Evolutionary conservation across 495 filamentous ascomycete genomes (phyloP).

Genomic region (Talaromyces nanjingensis): DNA sequence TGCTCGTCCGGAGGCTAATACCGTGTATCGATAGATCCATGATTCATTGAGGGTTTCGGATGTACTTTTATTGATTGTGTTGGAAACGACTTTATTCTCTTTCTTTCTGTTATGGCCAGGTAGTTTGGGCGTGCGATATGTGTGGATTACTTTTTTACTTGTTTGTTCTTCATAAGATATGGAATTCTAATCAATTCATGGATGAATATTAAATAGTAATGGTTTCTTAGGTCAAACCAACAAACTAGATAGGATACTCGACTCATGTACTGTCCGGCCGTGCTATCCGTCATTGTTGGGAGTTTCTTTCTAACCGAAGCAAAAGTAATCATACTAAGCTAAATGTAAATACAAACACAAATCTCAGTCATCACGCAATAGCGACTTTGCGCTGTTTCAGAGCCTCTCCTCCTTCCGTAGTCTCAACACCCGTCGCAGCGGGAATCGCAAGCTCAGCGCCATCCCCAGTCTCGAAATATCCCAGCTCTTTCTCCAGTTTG

Average conservation of each 20-base stretch:
- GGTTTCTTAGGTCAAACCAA: not conserved
- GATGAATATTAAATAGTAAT: not conserved
- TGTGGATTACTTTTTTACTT: conserved; percentile 4
- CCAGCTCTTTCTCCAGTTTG: conserved; percentile 29
- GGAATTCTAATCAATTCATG: not conserved
- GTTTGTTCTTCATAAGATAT: not conserved
- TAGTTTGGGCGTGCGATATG: conserved; percentile 2
- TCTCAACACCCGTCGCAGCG: conserved; percentile 12
- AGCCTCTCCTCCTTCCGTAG: not conserved
- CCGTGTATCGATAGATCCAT: not conserved
- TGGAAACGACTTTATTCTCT: conserved; percentile 8
- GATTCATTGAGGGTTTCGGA: not conserved
- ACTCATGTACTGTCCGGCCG: not conserved
- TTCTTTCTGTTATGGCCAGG: conserved; percentile 3
- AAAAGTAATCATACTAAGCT: not conserved
- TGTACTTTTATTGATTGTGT: conserved; percentile 13
- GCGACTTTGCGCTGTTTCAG: conserved; percentile 1
- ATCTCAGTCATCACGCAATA: not conserved
- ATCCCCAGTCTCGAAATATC: conserved; percentile 22
- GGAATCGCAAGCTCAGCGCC: conserved; percentile 19
- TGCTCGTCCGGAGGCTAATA: conserved; percentile 33
- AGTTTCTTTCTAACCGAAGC: not conserved
- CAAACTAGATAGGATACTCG: not conserved
- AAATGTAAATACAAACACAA: not conserved
- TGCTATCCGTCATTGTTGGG: not conserved